Evolutionary conservation across 2,329 filamentous ascomycete species (phyloP), one percentile per base, ranked within the genome.

Genomic region (Penicillium sp.): DNA sequence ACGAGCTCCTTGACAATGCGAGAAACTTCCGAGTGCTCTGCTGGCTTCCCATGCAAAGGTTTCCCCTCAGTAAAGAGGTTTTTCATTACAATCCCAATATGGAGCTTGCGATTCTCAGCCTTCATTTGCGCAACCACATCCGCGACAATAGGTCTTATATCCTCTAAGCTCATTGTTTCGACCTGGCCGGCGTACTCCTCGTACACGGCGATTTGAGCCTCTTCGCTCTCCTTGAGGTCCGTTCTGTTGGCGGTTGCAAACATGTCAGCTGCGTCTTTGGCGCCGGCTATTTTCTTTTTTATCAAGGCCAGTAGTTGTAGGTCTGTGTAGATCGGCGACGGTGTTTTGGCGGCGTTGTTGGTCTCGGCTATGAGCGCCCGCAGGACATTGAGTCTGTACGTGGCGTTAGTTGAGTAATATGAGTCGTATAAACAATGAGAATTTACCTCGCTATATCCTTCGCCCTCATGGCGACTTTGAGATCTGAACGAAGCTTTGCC

Each of bases 401-500:
- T 11, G 3, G 9, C 11, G n/a, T 49, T 23, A 55, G 42, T 23
- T 42, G 18, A 20, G 33, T 2, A 16, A 21, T n/a, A n/a, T n/a
- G n/a, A n/a, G n/a, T n/a, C n/a, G n/a, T n/a, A n/a, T n/a, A n/a
- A n/a, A 23, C 26, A 11, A 50, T 12, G 18, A n/a, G 11, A 16
- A 33, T 43, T 33, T 67, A 78, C 77, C 75, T 73, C 14, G 71
- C 62, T 21, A 68, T 75, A 59, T 80, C 77, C 65, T 78, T 80
- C 16, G 76, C 77, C 60, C 71, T 71, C 77, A 80, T 79, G 48
- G 78, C 78, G 43, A 65, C 68, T 64, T 79, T 80, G 46, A 80
- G 65, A 63, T 80, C 78, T 58, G 70, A 63, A 54, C 74, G 72
- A 56, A 80, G 65, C 58, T 73, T 76, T 47, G 68, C 63, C 64